phyloP scores from a whole-genome alignment of 2,329 filamentous ascomycete genomes.

The Scytalidium lignicola region DNA sequence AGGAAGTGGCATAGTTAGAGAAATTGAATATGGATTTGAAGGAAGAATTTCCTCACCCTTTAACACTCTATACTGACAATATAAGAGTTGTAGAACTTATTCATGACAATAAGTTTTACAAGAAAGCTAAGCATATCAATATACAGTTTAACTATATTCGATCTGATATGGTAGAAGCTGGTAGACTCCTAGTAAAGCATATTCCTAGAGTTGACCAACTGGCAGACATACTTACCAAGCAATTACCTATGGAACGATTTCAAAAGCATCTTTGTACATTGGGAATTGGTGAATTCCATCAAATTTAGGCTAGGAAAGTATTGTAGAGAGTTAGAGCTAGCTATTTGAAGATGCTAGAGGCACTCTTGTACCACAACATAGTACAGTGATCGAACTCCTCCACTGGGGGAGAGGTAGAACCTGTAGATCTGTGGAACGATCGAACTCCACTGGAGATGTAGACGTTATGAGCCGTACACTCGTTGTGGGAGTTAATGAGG shows the following conservation, averaged over 20 bases:
- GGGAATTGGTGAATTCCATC: not conserved
- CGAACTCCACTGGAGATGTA: not conserved
- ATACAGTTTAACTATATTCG: conserved; percentile 1
- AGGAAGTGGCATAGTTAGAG: not conserved
- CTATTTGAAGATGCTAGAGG: not conserved
- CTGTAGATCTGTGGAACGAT: not conserved
- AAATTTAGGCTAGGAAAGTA: not conserved
- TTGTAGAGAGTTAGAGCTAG: too few species aligned
- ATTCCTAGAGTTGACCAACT: not conserved
- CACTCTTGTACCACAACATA: not conserved
- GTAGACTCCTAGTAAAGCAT: not conserved
- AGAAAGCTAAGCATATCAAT: conserved; percentile 1
- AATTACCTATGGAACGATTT: not conserved
- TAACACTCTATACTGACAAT: not conserved
- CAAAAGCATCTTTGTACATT: not conserved
- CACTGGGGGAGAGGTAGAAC: not conserved
- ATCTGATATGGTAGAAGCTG: not conserved
- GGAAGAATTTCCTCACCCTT: not conserved
- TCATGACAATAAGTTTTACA: not conserved
- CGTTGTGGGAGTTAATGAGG: not conserved
- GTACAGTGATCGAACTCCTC: not conserved
- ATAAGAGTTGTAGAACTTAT: not conserved
- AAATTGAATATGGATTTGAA: not conserved
- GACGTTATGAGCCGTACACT: not conserved
- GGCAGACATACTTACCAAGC: not conserved